Evolutionary conservation across 1,284 basidiomycete species (phyloP), one percentile per base, ranked within the genome.

Genomic region (Sanghuangporus weigelae): DNA sequence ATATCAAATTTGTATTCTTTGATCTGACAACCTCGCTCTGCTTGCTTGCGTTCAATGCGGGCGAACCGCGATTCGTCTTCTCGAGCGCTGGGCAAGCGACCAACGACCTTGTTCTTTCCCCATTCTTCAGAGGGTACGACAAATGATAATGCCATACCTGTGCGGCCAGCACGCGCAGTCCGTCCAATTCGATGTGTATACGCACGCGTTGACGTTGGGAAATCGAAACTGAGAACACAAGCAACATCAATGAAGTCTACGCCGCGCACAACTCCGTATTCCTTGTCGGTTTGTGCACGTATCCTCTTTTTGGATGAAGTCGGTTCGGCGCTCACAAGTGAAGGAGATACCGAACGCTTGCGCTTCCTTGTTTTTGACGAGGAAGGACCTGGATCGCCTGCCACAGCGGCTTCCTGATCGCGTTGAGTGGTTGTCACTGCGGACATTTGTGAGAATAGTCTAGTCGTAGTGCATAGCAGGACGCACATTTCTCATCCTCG

Each of bases 201-300:
- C 2, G 94, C 85, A n/a, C 88, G 89, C 2, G 92, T 83, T 0
- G 93, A 90, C 2, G 87, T 82, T 0, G 97, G 97, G 7, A 99
- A 83, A 75, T 99, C 97, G 76, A 99, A 99, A 79, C 99, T 99
- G 77, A 99, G 85, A 7, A 99, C 97, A 70, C 96, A 98, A 2
- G 96, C 90, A 53, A 99, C 97, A 69, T 97, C 92, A 70, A 98
- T 84, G 75, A 99, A 99, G 77, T 99, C 97, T 67, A 99, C 89
- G 1, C 97, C 97, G 50, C 97, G 92, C 1, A 95, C 95, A 59
- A 98, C 93, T 49, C 96, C 95, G 71, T 96, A 98, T 73, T 97
- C 93, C 61, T 84, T 87, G 71, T 91, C 90, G 21, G 69, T 46
- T 23, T 62, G 74, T 10, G 68, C 72, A 26, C 69, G 71, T 19